Evolutionary conservation across 805 yeast species (phyloP).

Genomic region (Metschnikowia vanudenii): DNA sequence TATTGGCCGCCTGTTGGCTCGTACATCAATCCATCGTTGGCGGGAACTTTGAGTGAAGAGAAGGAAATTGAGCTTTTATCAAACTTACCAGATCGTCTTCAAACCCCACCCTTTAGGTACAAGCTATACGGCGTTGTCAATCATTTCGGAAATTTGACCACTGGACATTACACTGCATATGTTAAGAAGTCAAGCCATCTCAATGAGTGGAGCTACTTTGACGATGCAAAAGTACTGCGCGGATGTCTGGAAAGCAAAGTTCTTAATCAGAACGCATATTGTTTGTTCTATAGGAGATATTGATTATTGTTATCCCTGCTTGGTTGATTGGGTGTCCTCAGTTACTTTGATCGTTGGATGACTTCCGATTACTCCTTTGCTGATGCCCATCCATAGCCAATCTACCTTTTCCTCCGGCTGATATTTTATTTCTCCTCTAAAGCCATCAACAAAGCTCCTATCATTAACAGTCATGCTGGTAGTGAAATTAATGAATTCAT

Average conservation of each 20-base stretch:
- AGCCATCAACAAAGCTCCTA: slow-evolving; percentile 77
- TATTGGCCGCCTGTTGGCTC: slow-evolving; percentile 66
- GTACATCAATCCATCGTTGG: slow-evolving; percentile 6
- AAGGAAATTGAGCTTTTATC: slow-evolving; percentile 46
- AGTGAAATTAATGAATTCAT: slow-evolving; percentile 77
- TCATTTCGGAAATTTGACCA: slow-evolving; percentile 76
- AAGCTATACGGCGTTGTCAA: slow-evolving; percentile 77
- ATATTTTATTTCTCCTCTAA: slow-evolving; percentile 61
- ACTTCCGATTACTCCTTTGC: slow-evolving; percentile 52
- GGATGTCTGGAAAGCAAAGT: slow-evolving; percentile 52
- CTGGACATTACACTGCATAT: slow-evolving; percentile 87
- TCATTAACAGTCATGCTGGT: slow-evolving; percentile 80
- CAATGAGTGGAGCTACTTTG: slow-evolving; percentile 73
- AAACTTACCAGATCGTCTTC: slow-evolving; percentile 64
- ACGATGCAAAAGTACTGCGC: slow-evolving; percentile 67
- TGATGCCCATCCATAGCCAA: slow-evolving; percentile 69
- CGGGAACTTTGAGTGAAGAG: slow-evolving; percentile 31
- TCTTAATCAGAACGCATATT: slow-evolving; percentile 74
- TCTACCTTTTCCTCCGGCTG: slow-evolving; percentile 44
- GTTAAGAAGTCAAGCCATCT: slow-evolving; percentile 49
- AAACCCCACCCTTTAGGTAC: slow-evolving; percentile 76
- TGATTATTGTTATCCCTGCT: not conserved
- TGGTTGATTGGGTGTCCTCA: slow-evolving; percentile 13
- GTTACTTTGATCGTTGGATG: slow-evolving; percentile 51
- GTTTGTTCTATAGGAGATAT: slow-evolving; percentile 62